phyloP scores from a whole-genome alignment of 2,329 filamentous ascomycete species.

The Colletotrichum falcatum region DNA sequence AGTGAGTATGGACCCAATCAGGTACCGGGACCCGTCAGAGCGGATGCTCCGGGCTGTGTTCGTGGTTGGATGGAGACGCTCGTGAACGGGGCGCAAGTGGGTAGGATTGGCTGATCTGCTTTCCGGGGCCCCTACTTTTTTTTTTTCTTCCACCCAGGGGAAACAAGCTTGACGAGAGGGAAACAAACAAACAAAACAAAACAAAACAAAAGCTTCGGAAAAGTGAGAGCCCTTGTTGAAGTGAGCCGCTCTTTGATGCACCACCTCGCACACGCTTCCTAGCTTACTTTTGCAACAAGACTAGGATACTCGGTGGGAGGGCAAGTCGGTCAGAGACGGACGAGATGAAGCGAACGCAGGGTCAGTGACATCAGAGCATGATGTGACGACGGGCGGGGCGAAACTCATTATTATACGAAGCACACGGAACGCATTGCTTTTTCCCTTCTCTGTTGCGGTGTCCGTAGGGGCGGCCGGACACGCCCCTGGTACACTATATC shows the following conservation, averaged over 20 bases:
- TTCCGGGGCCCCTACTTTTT: constrained; percentile 35
- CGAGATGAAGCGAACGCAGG: constrained; percentile 15
- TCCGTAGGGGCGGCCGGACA: constrained; percentile 7
- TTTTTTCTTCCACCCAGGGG: not conserved
- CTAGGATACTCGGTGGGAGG: not conserved
- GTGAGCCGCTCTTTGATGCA: not conserved
- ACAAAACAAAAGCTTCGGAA: constrained; percentile 20
- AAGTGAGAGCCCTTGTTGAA: not conserved
- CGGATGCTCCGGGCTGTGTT: constrained; percentile 39
- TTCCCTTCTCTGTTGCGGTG: constrained; percentile 17
- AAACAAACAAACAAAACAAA: not conserved
- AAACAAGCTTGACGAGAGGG: not conserved
- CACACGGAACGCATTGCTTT: constrained; percentile 31
- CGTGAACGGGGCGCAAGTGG: constrained; percentile 32
- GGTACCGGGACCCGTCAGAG: constrained; percentile 38
- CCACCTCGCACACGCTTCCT: not conserved
- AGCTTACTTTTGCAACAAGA: not conserved
- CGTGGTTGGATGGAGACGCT: constrained; percentile 35
- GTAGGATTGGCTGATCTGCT: constrained; percentile 37
- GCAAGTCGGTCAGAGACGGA: not conserved
- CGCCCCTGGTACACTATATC: not conserved
- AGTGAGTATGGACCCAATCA: constrained; percentile 39
- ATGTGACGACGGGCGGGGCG: constrained; percentile 35
- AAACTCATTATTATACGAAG: constrained; percentile 37
- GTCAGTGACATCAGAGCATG: constrained; percentile 39